Percentiles rank a stretch among this genome's conserved stretches.
Conservation (phyloP, 441 rosid genomes). For the Populus hybrid region DNA sequence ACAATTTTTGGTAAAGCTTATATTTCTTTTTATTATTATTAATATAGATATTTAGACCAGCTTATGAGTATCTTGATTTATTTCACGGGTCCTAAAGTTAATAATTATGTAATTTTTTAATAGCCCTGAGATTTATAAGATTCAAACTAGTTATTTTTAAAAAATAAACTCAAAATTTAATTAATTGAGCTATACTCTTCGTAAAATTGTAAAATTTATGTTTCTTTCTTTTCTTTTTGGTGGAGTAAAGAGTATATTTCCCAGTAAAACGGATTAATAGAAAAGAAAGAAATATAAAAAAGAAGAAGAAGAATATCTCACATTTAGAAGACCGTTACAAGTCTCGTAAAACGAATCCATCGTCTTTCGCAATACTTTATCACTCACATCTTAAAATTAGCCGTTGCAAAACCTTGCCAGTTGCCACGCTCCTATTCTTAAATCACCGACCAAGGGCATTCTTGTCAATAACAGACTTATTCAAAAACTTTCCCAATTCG, state of each 20-base stretch:
- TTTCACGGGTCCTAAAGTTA: accelerated
- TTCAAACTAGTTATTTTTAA: accelerated
- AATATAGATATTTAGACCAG: accelerated
- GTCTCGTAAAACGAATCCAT: background rate
- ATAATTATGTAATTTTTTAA: accelerated
- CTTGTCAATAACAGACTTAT: background rate
- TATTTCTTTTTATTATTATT: no score
- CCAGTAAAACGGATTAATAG: background rate
- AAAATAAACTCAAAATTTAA: no score
- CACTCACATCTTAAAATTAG: background rate
- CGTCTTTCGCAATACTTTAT: no score
- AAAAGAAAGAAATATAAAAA: no score
- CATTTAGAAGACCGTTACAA: background rate
- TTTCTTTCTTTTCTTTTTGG: no score
- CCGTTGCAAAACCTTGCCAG: background rate
- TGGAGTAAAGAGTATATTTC: background rate
- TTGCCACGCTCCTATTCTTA: background rate
- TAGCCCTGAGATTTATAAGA: accelerated
- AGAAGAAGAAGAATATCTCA: background rate
- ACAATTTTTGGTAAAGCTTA: no score
- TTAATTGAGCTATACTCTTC: no score
- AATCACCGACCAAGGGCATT: constrained; percentile 11
- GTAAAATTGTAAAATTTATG: no score
- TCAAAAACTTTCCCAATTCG: constrained; percentile 10
- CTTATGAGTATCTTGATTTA: accelerated